Evolutionary conservation across 306 rosid genomes (phyloP).

Genomic region (Rosa rugosa): DNA sequence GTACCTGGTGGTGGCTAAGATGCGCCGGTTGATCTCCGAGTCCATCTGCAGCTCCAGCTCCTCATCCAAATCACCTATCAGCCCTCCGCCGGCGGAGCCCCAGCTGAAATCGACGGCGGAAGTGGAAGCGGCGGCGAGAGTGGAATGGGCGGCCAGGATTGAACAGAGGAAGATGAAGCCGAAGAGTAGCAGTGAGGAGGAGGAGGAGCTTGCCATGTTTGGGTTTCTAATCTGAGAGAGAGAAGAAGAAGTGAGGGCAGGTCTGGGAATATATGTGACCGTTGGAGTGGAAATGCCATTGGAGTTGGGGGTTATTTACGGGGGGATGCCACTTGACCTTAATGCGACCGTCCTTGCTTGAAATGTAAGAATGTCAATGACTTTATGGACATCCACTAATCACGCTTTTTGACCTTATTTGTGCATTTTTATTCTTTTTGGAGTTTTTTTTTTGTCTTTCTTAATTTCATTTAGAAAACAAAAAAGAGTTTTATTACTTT

Average conservation of each 20-base stretch:
- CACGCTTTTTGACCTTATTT: conserved; percentile 19
- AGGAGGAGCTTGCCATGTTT: conserved; percentile 43
- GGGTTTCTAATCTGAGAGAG: background rate
- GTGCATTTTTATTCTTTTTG: background rate
- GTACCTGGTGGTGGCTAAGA: conserved; percentile 58
- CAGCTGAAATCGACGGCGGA: conserved; percentile 44
- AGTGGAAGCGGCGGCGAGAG: conserved; percentile 32
- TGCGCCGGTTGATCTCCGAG: conserved; percentile 84
- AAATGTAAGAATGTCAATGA: conserved; percentile 30
- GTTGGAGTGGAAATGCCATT: conserved; percentile 29
- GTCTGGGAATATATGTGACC: conserved; percentile 32
- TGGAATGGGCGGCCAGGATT: conserved; percentile 55
- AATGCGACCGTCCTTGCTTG: conserved; percentile 33
- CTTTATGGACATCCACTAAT: conserved; percentile 31
- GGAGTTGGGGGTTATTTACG: conserved; percentile 29
- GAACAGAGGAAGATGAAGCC: conserved; percentile 34
- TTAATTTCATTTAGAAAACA: background rate
- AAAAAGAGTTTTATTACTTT: too few relatives aligned
- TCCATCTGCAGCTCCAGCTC: conserved; percentile 73
- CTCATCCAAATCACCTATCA: conserved; percentile 38
- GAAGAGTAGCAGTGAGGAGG: background rate
- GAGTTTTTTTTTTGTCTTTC: background rate
- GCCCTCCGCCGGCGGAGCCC: conserved; percentile 48
- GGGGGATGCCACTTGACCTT: conserved; percentile 47
- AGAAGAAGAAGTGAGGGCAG: background rate